phyloP scores from a whole-genome alignment of 345 rosid genomes.

The Hibiscus trionum region DNA sequence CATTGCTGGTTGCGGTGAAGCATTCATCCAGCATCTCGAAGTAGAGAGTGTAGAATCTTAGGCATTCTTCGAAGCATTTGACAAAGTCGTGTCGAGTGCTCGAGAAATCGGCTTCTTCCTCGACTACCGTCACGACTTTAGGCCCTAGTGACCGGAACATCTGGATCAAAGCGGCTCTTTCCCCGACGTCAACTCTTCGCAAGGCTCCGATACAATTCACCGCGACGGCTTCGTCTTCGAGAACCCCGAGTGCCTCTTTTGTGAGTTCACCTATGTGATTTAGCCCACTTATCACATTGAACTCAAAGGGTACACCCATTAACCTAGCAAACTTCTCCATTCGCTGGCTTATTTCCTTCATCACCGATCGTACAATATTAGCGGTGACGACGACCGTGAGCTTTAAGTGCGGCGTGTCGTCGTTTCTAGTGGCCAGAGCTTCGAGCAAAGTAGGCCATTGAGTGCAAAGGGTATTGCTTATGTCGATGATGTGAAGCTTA shows the following conservation, averaged over 20 bases:
- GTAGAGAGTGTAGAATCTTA: constrained; percentile 50
- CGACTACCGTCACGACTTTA: constrained; percentile 53
- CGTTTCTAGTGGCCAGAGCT: constrained; percentile 57
- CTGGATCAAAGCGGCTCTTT: constrained; percentile 31
- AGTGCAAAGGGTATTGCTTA: constrained; percentile 74
- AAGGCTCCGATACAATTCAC: constrained; percentile 60
- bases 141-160: constrained; percentile 40
- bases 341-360: constrained; percentile 62
- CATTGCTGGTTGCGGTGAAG: constrained; percentile 53
- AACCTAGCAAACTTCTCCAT: constrained; percentile 79
- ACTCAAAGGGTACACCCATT: constrained; percentile 76
- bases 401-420: constrained; percentile 61
- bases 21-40: constrained; percentile 73
- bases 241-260: constrained; percentile 34
- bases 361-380: constrained; percentile 34
- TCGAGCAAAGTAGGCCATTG: constrained; percentile 83
- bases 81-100: constrained; percentile 46
- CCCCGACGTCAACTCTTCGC: constrained; percentile 32
- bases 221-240: constrained; percentile 54
- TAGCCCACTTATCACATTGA: constrained; percentile 39
- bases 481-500: constrained; percentile 63
- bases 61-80: constrained; percentile 64
- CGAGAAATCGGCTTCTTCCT: constrained; percentile 68
- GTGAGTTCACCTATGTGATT: constrained; percentile 40
- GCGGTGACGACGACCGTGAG: constrained; percentile 61